Conservation (phyloP, 768 basidiomycete genomes). For the Cyathus striatus region DNA sequence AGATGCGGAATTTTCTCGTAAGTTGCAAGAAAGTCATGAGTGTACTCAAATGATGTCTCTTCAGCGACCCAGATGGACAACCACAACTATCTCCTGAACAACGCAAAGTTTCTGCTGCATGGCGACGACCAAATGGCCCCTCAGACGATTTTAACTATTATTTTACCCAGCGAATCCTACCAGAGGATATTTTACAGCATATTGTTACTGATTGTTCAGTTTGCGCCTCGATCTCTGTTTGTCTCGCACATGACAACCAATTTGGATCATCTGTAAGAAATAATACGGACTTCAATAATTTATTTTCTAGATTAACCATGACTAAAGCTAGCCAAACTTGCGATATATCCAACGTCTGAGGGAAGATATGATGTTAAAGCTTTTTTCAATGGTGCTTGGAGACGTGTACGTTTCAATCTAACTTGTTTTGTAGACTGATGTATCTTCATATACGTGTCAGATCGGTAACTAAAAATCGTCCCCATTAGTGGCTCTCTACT, state of each 20-base stretch:
- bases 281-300: too few relatives aligned
- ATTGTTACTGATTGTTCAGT: slow-evolving; percentile 87
- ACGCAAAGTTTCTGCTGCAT: slow-evolving; percentile 31
- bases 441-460: too few relatives aligned
- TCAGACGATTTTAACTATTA: too few relatives aligned
- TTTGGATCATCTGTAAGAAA: slow-evolving; percentile 52
- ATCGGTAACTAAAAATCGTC: too few relatives aligned
- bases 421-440: too few relatives aligned
- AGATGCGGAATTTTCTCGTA: too few relatives aligned
- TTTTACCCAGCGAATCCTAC: slow-evolving; percentile 27
- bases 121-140: slow-evolving; percentile 26
- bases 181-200: slow-evolving; percentile 74
- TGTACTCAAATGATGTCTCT: not conserved
- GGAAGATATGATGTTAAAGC: slow-evolving; percentile 39
- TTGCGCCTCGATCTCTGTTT: slow-evolving; percentile 79
- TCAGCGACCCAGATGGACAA: slow-evolving; percentile 41
- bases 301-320: too few relatives aligned
- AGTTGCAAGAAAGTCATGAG: too few relatives aligned
- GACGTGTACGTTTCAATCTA: slow-evolving; percentile 32
- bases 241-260: slow-evolving; percentile 61
- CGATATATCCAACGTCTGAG: not conserved
- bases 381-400: slow-evolving; percentile 51
- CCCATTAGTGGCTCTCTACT: too few relatives aligned
- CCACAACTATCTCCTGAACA: slow-evolving; percentile 44
- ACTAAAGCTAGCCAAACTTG: too few relatives aligned